Base-by-base conservation (phyloP, 768 basidiomycete genomes). In the Nevesoporus exiguus region DNA sequence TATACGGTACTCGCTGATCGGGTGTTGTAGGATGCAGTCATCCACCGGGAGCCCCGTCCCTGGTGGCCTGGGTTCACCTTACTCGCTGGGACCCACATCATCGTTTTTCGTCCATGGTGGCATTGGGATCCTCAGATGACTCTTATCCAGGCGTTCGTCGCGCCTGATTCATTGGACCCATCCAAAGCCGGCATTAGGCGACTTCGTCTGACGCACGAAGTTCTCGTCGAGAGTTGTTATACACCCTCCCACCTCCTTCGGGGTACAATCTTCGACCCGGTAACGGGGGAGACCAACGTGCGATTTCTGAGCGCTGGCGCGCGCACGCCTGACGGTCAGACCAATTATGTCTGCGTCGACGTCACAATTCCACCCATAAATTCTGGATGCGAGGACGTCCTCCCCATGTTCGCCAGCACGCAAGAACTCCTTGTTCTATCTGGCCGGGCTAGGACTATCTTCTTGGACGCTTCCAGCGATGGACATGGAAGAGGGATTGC, bases 161-260 rank as follows among this genome's bases (percentile, higher is more conserved):
- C 24, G 11, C 64, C 61, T 7, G 41, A 61, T 8, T 3, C 55
- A 39, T 37, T 7, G 22, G 8, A 29, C n/a, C 30, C 7, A 22
- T 19, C 47, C 21, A 33, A 43, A 14, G 13, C 22, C 8, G 44
- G 47, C 24, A 31, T 7, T 22, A 27, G 21, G 21, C 55, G 45
- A 33, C 57, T 66, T 42, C 52, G 25, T 5, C 63, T 65, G n/a
- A 54, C 64, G 11, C 63, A 65, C 21, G 63, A 63, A 43, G 34
- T 47, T 27, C 53, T 64, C 7, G 39, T 40, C 22, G 42, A 54
- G 19, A 30, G 36, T 30, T 29, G 46, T 21, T 47, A 45, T 40
- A 42, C 29, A 4, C 63, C 63, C 11, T 34, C 51, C 3, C 54
- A 55, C 17, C 39, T 15, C 25, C 55, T 66, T 33, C 61, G 64